Conservation (phyloP, 148 eudicot species). For the Silene latifolia region DNA sequence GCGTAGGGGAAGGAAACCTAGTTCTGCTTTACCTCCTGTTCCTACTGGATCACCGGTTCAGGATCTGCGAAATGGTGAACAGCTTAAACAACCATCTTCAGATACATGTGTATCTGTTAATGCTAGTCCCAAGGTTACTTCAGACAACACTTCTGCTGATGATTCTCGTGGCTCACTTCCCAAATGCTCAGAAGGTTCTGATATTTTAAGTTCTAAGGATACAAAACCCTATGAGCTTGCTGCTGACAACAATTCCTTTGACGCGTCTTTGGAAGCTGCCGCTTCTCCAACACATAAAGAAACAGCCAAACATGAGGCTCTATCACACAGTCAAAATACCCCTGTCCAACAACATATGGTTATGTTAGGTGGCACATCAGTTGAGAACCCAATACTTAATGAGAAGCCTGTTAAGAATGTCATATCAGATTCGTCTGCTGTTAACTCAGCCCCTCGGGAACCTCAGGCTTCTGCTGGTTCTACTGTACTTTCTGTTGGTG, state of each 20-base stretch:
- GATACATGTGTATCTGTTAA: conserved; percentile 9
- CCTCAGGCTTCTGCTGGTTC: conserved; percentile 11
- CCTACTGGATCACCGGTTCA: conserved; percentile 22
- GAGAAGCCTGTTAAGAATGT: conserved; percentile 14
- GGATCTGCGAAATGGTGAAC: conserved; percentile 21
- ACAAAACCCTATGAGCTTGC: conserved; percentile 4
- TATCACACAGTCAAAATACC: neutral
- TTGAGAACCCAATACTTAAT: conserved; percentile 9
- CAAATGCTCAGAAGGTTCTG: conserved; percentile 14
- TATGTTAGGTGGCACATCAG: conserved; percentile 12
- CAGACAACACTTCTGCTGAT: conserved; percentile 2
- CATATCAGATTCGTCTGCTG: conserved; percentile 17
- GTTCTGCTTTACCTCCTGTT: conserved; percentile 20
- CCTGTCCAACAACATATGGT: conserved; percentile 12
- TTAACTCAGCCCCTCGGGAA: neutral
- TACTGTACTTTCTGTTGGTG: conserved; percentile 4
- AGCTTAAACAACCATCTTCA: conserved; percentile 17
- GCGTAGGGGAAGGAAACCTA: conserved; percentile 45
- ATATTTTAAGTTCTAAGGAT: neutral
- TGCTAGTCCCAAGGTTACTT: conserved; percentile 5
- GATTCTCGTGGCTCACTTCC: conserved; percentile 9
- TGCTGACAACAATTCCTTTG: conserved; percentile 6
- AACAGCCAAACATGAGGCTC: neutral
- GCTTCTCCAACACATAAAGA: conserved; percentile 12
- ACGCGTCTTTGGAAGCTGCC: neutral